phyloP scores from a whole-genome alignment of 1,284 basidiomycete genomes.

The Tylopilus orsonianus region DNA sequence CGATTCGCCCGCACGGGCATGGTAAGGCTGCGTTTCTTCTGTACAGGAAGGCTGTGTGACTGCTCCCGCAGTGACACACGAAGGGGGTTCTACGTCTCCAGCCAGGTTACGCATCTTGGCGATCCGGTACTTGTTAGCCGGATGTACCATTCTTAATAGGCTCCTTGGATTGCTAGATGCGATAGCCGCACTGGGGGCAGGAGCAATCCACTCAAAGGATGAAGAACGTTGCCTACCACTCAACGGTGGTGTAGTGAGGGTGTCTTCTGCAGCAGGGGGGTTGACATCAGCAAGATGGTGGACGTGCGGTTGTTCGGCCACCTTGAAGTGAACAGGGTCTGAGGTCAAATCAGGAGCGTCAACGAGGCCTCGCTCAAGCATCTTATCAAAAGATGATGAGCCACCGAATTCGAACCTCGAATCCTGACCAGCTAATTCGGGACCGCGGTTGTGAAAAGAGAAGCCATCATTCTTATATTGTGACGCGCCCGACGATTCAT shows the following conservation, averaged over 20 bases:
- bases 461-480: constrained; percentile 14
- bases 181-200: constrained; percentile 16
- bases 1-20: constrained; percentile 1
- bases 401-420: constrained; percentile 28
- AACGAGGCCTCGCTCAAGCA: constrained; percentile 29
- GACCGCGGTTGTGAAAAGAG: constrained; percentile 7
- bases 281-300: not conserved
- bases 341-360: constrained; percentile 25
- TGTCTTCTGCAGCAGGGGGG: not conserved
- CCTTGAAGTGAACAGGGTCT: constrained; percentile 28
- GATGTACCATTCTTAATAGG: constrained; percentile 33
- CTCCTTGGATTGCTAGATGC: constrained; percentile 33
- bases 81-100: constrained; percentile 23
- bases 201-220: constrained; percentile 30
- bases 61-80: constrained; percentile 7
- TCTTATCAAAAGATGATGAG: constrained; percentile 34
- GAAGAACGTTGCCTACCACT: constrained; percentile 10
- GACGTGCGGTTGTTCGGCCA: constrained; percentile 7
- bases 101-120: constrained; percentile 27
- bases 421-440: constrained; percentile 13
- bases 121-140: constrained; percentile 31
- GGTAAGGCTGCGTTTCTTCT: constrained; percentile 20
- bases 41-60: constrained; percentile 26
- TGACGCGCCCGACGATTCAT: constrained; percentile 20
- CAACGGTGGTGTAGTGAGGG: constrained; percentile 1